Evolutionary conservation across 2,329 filamentous ascomycete species (phyloP).

Genomic region (Celoporthe dispersa): DNA sequence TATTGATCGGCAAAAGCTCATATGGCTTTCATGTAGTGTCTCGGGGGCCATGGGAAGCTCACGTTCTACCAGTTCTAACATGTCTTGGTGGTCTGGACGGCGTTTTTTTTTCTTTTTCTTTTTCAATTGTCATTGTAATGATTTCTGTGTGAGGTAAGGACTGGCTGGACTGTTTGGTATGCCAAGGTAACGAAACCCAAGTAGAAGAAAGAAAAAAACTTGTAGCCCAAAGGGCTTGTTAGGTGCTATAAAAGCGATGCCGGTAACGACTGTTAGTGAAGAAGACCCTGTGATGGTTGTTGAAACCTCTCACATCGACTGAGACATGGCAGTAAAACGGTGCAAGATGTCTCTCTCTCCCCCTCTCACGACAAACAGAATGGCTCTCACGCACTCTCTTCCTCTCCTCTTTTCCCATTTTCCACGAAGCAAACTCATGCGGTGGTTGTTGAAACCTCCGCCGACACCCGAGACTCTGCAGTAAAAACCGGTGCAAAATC

Average conservation of each 20-base stretch:
- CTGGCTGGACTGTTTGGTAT: slow-evolving; percentile 21
- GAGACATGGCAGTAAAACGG: slow-evolving; percentile 4
- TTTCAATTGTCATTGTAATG: slow-evolving; percentile 23
- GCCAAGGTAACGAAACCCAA: not conserved
- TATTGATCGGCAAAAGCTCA: slow-evolving; percentile 43
- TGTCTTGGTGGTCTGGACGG: slow-evolving; percentile 23
- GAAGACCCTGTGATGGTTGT: slow-evolving; percentile 3
- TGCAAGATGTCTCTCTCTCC: slow-evolving; percentile 3
- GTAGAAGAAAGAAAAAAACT: not conserved
- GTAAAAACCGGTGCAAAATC: slow-evolving; percentile 8
- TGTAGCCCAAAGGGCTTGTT: not conserved
- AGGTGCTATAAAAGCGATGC: slow-evolving; percentile 2
- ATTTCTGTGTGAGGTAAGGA: slow-evolving; percentile 30
- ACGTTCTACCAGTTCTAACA: slow-evolving; percentile 21
- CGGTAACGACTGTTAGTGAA: slow-evolving; percentile 20
- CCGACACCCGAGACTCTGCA: not conserved
- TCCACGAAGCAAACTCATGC: not conserved
- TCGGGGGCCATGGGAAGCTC: slow-evolving; percentile 1
- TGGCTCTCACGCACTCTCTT: not conserved
- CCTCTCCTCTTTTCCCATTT: not conserved
- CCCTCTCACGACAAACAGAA: not conserved
- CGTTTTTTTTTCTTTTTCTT: slow-evolving; percentile 23
- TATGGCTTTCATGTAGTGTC: slow-evolving; percentile 14
- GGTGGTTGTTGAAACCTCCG: slow-evolving; percentile 11
- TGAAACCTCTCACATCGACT: not conserved